Conservation (phyloP, 768 basidiomycete genomes). For the Mycena metata region DNA sequence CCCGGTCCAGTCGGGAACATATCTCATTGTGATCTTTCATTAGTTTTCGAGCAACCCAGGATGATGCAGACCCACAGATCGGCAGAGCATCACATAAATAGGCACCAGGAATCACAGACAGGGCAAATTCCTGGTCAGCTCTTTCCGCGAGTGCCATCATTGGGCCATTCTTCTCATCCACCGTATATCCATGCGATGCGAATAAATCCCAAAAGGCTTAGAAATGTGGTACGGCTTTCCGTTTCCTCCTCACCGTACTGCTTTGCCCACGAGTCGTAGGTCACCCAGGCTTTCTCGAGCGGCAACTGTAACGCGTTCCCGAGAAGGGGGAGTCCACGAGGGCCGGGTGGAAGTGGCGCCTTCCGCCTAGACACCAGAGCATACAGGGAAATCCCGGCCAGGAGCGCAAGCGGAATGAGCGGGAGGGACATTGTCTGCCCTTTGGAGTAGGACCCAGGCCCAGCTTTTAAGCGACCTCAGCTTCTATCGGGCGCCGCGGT, state of each 20-base stretch:
- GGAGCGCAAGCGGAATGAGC: no score
- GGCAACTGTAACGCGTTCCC: conserved; percentile 12
- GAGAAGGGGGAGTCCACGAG: background rate
- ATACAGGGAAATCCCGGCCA: no score
- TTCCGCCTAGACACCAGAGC: no score
- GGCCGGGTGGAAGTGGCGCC: conserved; percentile 7
- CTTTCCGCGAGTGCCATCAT: conserved; percentile 26
- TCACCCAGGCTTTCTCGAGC: background rate
- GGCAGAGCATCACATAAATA: conserved; percentile 18
- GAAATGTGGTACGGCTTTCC: no score
- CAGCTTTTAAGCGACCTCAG: no score
- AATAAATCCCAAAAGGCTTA: no score
- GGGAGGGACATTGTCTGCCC: no score
- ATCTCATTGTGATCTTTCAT: conserved; percentile 5
- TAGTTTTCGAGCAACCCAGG: background rate
- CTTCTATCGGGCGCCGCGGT: no score
- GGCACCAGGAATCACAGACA: conserved; percentile 6
- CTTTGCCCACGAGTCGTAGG: conserved; percentile 4
- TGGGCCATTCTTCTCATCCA: conserved; percentile 26
- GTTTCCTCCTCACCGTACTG: conserved; percentile 11
- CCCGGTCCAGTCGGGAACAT: conserved; percentile 21
- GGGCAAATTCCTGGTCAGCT: conserved; percentile 30
- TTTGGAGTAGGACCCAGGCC: no score
- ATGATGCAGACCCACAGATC: conserved; percentile 10
- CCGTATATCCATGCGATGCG: conserved; percentile 34